phyloP scores from a whole-genome alignment of 176 grass and related monocot genomes.

The Coix lacrymajobi region DNA sequence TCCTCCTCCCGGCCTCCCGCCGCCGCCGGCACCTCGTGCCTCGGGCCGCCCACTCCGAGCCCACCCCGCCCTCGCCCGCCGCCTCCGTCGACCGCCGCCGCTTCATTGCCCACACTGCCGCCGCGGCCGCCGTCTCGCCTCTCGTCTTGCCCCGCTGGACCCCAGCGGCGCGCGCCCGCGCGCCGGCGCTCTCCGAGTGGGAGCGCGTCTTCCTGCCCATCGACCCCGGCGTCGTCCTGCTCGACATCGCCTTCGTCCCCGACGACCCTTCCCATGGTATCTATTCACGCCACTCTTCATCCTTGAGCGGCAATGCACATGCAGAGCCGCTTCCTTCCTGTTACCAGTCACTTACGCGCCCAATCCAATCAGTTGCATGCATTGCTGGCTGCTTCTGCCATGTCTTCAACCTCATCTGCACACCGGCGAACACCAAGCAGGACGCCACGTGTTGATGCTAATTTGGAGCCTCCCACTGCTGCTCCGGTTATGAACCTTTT shows the following conservation, averaged over 20 bases:
- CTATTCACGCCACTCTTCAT: not conserved
- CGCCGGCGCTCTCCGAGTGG: conserved; percentile 69
- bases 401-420: not conserved
- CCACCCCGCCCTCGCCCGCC: not conserved
- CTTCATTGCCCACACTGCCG: conserved; percentile 56
- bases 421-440: not conserved
- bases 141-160: conserved; percentile 1
- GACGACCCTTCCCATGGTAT: conserved; percentile 77
- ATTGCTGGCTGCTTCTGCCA: not conserved
- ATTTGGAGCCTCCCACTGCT: not conserved
- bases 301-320: not conserved
- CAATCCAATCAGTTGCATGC: not conserved
- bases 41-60: conserved; percentile 20
- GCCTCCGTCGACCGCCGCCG: conserved; percentile 14
- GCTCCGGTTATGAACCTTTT: not conserved
- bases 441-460: not conserved
- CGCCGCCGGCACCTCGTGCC: conserved; percentile 30
- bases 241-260: conserved; percentile 96
- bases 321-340: not conserved
- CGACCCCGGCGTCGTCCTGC: conserved; percentile 86
- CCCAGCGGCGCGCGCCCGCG: conserved; percentile 27
- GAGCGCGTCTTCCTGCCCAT: conserved; percentile 75
- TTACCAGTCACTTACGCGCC: not conserved
- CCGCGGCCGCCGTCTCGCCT: conserved; percentile 20
- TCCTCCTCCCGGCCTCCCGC: conserved; percentile 25